Evolutionary conservation across 768 basidiomycete genomes (phyloP).

Genomic region (Panaeolus papilionaceus): DNA sequence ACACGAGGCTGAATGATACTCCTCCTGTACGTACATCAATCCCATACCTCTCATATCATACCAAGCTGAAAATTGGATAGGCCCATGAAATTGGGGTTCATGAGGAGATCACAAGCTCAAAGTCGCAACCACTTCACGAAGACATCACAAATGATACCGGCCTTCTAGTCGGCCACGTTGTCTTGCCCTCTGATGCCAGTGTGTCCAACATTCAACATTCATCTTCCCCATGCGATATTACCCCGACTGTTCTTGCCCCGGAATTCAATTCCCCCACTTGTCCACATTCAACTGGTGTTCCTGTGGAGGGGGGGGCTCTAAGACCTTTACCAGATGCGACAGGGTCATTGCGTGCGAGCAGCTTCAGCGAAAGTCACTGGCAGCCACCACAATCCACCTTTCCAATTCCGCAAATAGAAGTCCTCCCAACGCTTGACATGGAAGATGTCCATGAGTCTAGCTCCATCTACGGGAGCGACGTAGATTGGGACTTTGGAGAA

Average conservation of each 20-base stretch:
- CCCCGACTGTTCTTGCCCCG: neutral
- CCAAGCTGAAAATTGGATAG: neutral
- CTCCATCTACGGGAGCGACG: neutral
- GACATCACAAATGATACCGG: neutral
- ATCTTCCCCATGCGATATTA: neutral
- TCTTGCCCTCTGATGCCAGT: neutral
- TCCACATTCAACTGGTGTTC: neutral
- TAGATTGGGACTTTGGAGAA: neutral
- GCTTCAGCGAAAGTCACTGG: neutral
- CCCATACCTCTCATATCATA: neutral
- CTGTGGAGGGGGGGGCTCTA: neutral
- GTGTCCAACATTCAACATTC: neutral
- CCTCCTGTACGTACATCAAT: neutral
- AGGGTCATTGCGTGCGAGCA: neutral
- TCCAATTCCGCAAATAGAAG: conserved; percentile 3
- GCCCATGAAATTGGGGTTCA: neutral
- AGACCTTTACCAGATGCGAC: neutral
- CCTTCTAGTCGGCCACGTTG: conserved; percentile 9
- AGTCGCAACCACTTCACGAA: neutral
- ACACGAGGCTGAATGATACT: neutral
- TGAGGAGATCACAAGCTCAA: neutral
- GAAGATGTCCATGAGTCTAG: neutral
- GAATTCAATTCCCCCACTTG: neutral
- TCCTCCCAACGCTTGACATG: neutral
- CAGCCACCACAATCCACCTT: conserved; percentile 1